A percentile compares a stretch with the other conserved stretches of the same genome.
phyloP scores from a whole-genome alignment of 2,329 filamentous ascomycete genomes.

The Gremmenia infestans region DNA sequence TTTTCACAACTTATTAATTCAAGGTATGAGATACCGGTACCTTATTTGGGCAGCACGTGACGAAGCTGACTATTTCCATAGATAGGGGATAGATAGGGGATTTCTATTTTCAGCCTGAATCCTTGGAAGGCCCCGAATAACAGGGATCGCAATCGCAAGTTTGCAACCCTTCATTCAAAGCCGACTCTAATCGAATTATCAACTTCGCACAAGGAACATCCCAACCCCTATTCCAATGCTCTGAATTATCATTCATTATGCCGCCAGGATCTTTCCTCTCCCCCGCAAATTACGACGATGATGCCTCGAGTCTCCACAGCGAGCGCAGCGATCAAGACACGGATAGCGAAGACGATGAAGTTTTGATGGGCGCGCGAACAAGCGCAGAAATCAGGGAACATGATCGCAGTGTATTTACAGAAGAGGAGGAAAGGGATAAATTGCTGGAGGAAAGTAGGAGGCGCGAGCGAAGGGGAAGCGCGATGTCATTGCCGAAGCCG shows the following conservation, averaged over 20 bases:
- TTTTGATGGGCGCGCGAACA: conserved; percentile 59
- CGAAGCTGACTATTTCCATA: no score
- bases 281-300: conserved; percentile 34
- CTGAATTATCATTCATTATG: conserved; percentile 4
- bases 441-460: conserved; percentile 50
- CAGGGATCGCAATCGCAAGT: no score
- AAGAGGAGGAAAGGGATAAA: conserved; percentile 67
- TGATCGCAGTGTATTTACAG: conserved; percentile 65
- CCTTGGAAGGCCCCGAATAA: no score
- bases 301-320: conserved; percentile 61
- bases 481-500: conserved; percentile 29
- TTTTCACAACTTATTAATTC: no score
- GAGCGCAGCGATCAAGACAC: conserved; percentile 65
- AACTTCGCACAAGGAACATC: no score
- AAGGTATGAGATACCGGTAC: no score
- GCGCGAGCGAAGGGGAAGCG: conserved; percentile 33
- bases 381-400: conserved; percentile 65
- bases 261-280: conserved; percentile 22
- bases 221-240: neutral
- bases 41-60: no score
- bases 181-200: no score
- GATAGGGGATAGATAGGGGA: neutral
- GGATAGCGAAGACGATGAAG: conserved; percentile 70
- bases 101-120: neutral
- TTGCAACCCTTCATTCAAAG: no score